Conservation (phyloP, 768 basidiomycete genomes). For the Myochromella boudieri region DNA sequence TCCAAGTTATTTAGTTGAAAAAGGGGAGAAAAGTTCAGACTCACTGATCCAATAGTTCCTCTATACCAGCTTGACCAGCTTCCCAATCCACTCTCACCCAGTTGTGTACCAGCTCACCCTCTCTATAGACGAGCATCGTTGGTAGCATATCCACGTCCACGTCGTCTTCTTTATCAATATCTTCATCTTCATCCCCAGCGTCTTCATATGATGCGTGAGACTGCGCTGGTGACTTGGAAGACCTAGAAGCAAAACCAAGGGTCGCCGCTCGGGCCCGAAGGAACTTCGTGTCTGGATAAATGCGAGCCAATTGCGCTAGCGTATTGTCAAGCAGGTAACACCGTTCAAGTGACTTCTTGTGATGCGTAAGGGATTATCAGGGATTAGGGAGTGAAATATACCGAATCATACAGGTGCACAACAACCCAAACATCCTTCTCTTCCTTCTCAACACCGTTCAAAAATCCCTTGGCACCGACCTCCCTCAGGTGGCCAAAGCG, state of each 20-base stretch:
- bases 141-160: slow-evolving; percentile 82
- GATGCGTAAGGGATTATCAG: slow-evolving; percentile 2
- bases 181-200: slow-evolving; percentile 41
- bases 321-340: slow-evolving; percentile 72
- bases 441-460: slow-evolving; percentile 75
- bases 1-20: not conserved
- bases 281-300: slow-evolving; percentile 73
- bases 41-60: slow-evolving; percentile 67
- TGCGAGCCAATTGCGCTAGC: slow-evolving; percentile 66
- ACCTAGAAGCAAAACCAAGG: slow-evolving; percentile 61
- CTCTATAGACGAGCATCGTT: slow-evolving; percentile 75
- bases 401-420: slow-evolving; percentile 83
- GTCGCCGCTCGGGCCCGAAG: slow-evolving; percentile 77
- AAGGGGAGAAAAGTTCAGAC: slow-evolving; percentile 17
- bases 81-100: slow-evolving; percentile 92
- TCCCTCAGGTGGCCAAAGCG: slow-evolving; percentile 80
- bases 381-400: slow-evolving; percentile 34
- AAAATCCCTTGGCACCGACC: slow-evolving; percentile 71
- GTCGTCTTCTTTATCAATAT: slow-evolving; percentile 52
- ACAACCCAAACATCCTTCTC: slow-evolving; percentile 73
- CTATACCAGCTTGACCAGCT: slow-evolving; percentile 63
- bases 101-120: slow-evolving; percentile 81
- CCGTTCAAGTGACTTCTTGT: slow-evolving; percentile 65
- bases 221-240: slow-evolving; percentile 20
- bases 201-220: slow-evolving; percentile 26